Evolutionary conservation across 163 green algal genomes (phyloP).

Genomic region (Chloromonas sp.): DNA sequence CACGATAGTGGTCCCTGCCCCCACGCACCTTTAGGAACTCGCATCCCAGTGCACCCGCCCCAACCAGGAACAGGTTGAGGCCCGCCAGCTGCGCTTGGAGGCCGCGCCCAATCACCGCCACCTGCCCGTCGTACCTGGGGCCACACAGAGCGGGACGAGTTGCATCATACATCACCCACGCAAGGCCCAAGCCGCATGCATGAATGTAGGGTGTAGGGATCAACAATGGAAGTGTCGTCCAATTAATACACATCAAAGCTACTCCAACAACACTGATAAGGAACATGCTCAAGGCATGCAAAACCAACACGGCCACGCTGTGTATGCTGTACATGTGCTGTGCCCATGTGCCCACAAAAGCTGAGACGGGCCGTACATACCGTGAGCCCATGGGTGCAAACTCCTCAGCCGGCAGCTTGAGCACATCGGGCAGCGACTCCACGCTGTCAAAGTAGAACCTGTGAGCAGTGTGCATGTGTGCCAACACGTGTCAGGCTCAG

Average conservation of each 20-base stretch:
- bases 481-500: neutral
- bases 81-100: conserved; percentile 66
- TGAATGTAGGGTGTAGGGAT: neutral
- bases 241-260: too few species aligned
- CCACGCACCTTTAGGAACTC: conserved; percentile 81
- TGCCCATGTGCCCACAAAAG: too few species aligned
- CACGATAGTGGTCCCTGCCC: too few species aligned
- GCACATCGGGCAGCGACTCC: conserved; percentile 76
- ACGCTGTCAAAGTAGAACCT: conserved; percentile 82
- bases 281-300: too few species aligned
- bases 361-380: too few species aligned
- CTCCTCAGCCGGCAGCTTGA: conserved; percentile 64
- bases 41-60: conserved; percentile 92
- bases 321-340: too few species aligned
- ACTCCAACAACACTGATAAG: too few species aligned
- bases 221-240: neutral
- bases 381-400: conserved; percentile 46
- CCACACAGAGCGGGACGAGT: neutral
- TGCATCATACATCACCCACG: neutral
- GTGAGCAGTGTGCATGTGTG: neutral
- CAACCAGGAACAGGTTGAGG: conserved; percentile 89
- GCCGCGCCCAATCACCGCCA: conserved; percentile 79
- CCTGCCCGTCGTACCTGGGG: conserved; percentile 80
- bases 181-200: neutral
- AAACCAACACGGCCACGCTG: too few species aligned